phyloP scores from a whole-genome alignment of 139 green algal species.

The Ostreobium quekettii region DNA sequence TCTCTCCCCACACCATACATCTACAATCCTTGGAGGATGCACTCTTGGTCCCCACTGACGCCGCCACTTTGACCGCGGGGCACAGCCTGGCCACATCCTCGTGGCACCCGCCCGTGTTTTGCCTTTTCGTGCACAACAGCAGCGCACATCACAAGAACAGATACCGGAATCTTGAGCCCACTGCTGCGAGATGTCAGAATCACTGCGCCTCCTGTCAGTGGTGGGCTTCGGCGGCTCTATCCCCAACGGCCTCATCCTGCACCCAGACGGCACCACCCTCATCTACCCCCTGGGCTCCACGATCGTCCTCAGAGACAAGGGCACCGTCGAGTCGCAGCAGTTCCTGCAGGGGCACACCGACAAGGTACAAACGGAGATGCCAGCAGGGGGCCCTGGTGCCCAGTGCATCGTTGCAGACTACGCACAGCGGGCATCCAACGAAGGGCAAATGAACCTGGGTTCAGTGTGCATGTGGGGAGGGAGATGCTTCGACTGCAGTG shows the following conservation, averaged over 20 bases:
- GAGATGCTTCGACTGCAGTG: too few species aligned
- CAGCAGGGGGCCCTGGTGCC: too few species aligned
- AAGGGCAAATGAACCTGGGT: background rate
- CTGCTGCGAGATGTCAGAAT: slow-evolving; percentile 47
- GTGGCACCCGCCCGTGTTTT: too few species aligned
- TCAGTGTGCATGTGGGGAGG: too few species aligned
- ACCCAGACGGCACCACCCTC: slow-evolving; percentile 57
- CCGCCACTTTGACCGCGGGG: too few species aligned
- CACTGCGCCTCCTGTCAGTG: slow-evolving; percentile 35
- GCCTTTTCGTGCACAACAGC: too few species aligned
- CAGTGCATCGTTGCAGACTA: background rate
- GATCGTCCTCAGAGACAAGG: slow-evolving; percentile 58
- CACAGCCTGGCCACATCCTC: too few species aligned
- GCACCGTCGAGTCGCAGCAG: slow-evolving; percentile 33
- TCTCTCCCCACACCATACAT: too few species aligned
- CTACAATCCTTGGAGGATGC: too few species aligned
- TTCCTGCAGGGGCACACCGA: slow-evolving; percentile 42
- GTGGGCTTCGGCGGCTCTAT: slow-evolving; percentile 61
- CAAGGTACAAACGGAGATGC: slow-evolving; percentile 19
- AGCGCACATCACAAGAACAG: too few species aligned
- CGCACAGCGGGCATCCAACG: background rate
- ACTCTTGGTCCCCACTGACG: too few species aligned
- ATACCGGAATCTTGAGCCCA: too few species aligned
- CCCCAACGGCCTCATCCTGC: slow-evolving; percentile 53
- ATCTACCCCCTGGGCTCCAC: slow-evolving; percentile 76